A percentile compares a stretch with the other conserved stretches of the same genome.
Conservation (phyloP, 371 early-diverging fungal genomes). For the Basidiobolus meristosporus region DNA sequence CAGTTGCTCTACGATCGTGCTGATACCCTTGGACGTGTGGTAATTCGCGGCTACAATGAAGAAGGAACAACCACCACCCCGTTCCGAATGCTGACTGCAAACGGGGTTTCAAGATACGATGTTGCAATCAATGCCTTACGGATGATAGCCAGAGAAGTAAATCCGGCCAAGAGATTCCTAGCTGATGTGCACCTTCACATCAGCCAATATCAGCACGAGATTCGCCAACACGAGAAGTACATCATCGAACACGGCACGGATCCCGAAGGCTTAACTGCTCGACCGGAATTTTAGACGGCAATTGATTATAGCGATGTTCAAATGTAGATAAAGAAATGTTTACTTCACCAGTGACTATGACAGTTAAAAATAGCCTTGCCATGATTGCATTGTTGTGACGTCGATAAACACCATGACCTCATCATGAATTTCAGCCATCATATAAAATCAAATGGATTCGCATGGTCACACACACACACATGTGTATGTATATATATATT, state of each 20-base stretch:
- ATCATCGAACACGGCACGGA: conserved; percentile 6
- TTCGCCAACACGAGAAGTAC: conserved; percentile 8
- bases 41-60: conserved; percentile 6
- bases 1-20: conserved; percentile 5
- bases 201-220: conserved; percentile 5
- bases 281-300: conserved; percentile 2
- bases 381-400: no score
- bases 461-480: no score
- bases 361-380: no score
- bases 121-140: conserved; percentile 12
- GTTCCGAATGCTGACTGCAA: conserved; percentile 14
- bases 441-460: no score
- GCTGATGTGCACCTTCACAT: conserved; percentile 5
- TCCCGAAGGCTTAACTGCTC: conserved; percentile 5
- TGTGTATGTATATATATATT: no score
- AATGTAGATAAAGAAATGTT: no score
- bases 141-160: conserved; percentile 1
- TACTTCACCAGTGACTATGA: no score
- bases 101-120: conserved; percentile 10
- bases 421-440: no score
- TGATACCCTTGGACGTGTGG: conserved; percentile 4
- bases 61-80: conserved; percentile 19
- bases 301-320: neutral
- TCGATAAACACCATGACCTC: no score
- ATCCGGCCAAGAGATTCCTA: neutral